A percentile compares a stretch with the other conserved stretches of the same genome.
Conservation (phyloP, 2,329 filamentous ascomycete species). For the Botrytis elliptica region DNA sequence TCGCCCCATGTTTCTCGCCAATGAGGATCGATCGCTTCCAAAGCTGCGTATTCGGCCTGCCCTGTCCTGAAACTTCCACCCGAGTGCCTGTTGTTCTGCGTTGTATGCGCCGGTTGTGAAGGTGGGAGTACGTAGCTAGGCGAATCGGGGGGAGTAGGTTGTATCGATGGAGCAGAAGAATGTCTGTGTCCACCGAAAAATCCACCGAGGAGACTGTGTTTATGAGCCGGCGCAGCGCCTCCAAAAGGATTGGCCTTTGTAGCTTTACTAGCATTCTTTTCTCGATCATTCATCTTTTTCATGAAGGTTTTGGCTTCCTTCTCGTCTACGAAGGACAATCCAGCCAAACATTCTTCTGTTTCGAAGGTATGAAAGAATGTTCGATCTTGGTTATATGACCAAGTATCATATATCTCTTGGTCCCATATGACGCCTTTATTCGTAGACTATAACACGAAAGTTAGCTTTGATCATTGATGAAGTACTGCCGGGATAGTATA, state of each 20-base stretch:
- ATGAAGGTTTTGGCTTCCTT: conserved; percentile 96
- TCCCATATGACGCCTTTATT: conserved; percentile 91
- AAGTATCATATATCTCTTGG: conserved; percentile 95
- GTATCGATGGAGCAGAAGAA: conserved; percentile 49
- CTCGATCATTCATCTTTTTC: conserved; percentile 94
- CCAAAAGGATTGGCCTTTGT: conserved; percentile 77
- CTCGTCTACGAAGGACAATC: conserved; percentile 89
- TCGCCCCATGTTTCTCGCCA: conserved; percentile 67
- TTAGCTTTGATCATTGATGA: conserved; percentile 25
- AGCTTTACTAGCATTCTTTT: conserved; percentile 91
- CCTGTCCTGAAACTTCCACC: conserved; percentile 49
- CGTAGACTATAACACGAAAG: conserved; percentile 59
- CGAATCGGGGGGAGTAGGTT: conserved; percentile 54
- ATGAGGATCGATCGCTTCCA: conserved; percentile 63
- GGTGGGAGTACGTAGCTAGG: conserved; percentile 47
- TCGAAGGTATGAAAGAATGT: conserved; percentile 99
- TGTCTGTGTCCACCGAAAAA: conserved; percentile 60
- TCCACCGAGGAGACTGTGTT: conserved; percentile 55
- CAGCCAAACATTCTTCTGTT: conserved; percentile 86
- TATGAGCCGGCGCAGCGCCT: conserved; percentile 43
- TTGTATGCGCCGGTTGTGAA: conserved; percentile 18
- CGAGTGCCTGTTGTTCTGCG: conserved; percentile 41
- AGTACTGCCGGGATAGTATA: background rate
- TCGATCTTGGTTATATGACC: conserved; percentile 93
- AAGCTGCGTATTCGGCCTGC: conserved; percentile 58